Conservation (phyloP, 1,284 basidiomycete genomes). For the Boletellus deceptivus region DNA sequence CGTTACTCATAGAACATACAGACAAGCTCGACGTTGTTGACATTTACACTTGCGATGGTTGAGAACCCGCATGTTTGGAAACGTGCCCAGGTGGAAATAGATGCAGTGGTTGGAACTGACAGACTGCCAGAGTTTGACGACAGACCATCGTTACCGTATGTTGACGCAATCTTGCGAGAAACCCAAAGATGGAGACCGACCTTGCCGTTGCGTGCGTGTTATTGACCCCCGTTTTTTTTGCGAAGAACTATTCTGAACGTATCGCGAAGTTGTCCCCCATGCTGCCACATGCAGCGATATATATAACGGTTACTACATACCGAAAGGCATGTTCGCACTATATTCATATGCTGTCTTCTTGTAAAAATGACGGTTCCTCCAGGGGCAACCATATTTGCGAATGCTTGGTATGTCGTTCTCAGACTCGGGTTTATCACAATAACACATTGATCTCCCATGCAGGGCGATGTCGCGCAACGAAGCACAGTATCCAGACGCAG, state of each 20-base stretch:
- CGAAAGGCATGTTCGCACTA: conserved; percentile 15
- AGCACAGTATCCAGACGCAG: conserved; percentile 10
- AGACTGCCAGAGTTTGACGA: conserved; percentile 41
- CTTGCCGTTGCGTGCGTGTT: conserved; percentile 12
- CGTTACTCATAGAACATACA: neutral
- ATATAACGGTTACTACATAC: conserved; percentile 22
- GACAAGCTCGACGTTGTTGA: neutral
- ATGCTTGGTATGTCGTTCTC: conserved; percentile 15
- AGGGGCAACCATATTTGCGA: conserved; percentile 13
- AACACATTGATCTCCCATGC: neutral
- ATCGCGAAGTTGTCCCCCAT: conserved; percentile 8
- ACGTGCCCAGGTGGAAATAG: neutral
- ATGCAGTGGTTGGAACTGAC: neutral
- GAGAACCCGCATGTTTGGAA: neutral
- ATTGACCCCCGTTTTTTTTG: neutral
- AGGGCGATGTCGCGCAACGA: conserved; percentile 23
- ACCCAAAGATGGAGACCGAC: conserved; percentile 24
- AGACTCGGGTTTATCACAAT: too few relatives aligned
- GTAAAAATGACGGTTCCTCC: neutral
- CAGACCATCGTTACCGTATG: conserved; percentile 35
- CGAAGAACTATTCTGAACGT: neutral
- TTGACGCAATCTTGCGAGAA: conserved; percentile 39
- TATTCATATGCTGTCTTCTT: too few relatives aligned
- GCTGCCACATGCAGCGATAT: conserved; percentile 9
- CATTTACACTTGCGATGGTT: neutral